Conservation (phyloP, 257 asterid species). For the Cinchona pubescens region DNA sequence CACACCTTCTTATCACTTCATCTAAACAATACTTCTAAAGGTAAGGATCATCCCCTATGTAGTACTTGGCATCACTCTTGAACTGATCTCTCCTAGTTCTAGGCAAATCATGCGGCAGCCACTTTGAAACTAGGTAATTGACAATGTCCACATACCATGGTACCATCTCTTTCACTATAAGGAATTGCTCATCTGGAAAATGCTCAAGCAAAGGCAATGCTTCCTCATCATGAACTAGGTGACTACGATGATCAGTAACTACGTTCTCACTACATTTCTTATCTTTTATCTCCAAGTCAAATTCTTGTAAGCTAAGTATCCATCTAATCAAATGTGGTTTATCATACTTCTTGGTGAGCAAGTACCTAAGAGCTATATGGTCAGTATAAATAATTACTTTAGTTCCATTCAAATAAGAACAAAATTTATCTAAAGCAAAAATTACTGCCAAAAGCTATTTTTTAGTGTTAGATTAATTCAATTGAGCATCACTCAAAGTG, state of each 20-base stretch:
- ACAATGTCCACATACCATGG: not conserved
- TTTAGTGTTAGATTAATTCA: not conserved
- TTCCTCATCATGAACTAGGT: too few relatives aligned
- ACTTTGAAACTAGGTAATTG: not conserved
- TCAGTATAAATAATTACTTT: not conserved
- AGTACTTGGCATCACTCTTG: not conserved
- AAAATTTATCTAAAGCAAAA: too few relatives aligned
- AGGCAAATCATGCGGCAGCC: not conserved
- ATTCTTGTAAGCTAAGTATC: too few relatives aligned
- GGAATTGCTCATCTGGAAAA: not conserved
- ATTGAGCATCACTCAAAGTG: not conserved
- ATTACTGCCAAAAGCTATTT: too few relatives aligned
- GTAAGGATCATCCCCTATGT: not conserved
- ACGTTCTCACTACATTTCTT: too few relatives aligned
- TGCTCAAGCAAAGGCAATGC: not conserved
- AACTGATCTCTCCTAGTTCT: not conserved
- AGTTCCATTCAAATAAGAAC: not conserved
- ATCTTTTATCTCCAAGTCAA: too few relatives aligned
- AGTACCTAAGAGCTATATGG: not conserved
- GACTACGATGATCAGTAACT: too few relatives aligned
- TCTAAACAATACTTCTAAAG: not conserved
- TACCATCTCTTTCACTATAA: not conserved
- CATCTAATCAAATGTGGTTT: too few relatives aligned
- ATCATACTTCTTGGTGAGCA: not conserved
- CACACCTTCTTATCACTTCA: not conserved